A percentile compares a stretch with the other conserved stretches of the same genome.
Conservation (phyloP, 805 yeast species). For the Candida peoriensis region DNA sequence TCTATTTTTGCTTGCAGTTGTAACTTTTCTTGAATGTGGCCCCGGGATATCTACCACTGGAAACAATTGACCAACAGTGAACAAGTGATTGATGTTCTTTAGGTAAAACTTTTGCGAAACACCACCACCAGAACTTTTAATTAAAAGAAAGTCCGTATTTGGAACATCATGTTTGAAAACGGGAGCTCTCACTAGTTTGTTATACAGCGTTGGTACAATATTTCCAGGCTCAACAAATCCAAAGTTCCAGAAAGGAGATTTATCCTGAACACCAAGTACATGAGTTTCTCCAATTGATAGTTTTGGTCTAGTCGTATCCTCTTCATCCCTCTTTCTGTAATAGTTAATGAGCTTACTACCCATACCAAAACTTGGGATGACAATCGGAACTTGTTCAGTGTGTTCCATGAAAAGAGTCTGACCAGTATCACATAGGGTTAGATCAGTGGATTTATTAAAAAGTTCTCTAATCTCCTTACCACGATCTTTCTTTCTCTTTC, state of each 20-base stretch:
- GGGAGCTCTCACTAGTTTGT: conserved; percentile 89
- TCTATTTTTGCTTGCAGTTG: conserved; percentile 86
- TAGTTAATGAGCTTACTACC: conserved; percentile 90
- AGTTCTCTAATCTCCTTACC: conserved; percentile 77
- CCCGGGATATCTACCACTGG: conserved; percentile 97
- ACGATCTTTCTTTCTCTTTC: conserved; percentile 87
- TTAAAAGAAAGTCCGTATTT: conserved; percentile 74
- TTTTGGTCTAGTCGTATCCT: conserved; percentile 84
- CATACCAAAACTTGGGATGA: conserved; percentile 90
- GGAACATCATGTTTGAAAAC: conserved; percentile 79
- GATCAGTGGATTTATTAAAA: conserved; percentile 64
- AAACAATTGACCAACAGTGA: conserved; percentile 85
- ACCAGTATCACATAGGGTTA: conserved; percentile 81
- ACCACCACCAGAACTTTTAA: conserved; percentile 81
- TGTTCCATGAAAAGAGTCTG: conserved; percentile 78
- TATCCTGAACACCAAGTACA: conserved; percentile 92
- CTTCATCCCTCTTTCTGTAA: conserved; percentile 76
- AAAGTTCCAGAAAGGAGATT: conserved; percentile 97
- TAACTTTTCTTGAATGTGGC: conserved; percentile 93
- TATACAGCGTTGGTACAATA: conserved; percentile 89
- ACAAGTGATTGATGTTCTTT: conserved; percentile 64
- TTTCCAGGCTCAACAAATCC: conserved; percentile 95
- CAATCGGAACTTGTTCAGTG: conserved; percentile 81
- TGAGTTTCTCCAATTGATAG: conserved; percentile 89
- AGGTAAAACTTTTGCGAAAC: conserved; percentile 58